Evolutionary conservation across 441 rosid species (phyloP), one percentile per base, ranked within the genome.

Genomic region (Populus hybrid): DNA sequence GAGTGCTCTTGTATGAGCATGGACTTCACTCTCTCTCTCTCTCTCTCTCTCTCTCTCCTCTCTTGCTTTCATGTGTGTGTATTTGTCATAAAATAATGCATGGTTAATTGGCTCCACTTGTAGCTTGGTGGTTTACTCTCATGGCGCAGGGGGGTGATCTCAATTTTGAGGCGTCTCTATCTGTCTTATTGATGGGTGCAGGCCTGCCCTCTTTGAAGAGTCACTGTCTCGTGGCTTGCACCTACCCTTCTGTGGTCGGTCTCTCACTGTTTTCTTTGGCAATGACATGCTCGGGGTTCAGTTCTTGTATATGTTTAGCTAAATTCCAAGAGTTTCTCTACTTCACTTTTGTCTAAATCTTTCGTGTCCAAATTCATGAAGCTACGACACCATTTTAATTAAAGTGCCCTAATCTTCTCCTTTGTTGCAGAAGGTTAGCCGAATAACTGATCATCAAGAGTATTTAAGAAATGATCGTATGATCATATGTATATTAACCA

Each of bases 1-100:
- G 90, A 86, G 91, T 81, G 94, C 89, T 80, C 77, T 76, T 90
- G 82, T 80, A 82, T 79, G 29, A 79, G 70, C 81, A 83, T 82
- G 77, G 84, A 73, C 59, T 67, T 74, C 40, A 18, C 35, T 53
- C 75, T 2, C 66, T 67, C 33, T 29, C 65, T 71, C 66, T 24
- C 24, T 29, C 65, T 71, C 66, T 24, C 24, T 24, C 24, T 24
- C 24, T 71, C 64, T 53, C 31, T 33, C 72, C 69, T 69, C 76
- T 71, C 26, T 77, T 45, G 20, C 67, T 59, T 28, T 80, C 78
- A 50, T 70, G 81, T 82, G 83, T 74, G 63, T 75, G 74, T 73
- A 24, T 24, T 31, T 80, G 80, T 61, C 82, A 63, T 65, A 71
- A 71, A 78, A 75, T 74, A 78, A 69, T 40, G 50, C 50, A 40